These are phyloP conservation scores for Candida parachauliodes DNA, from an alignment of 805 yeast species.

Conservation along the genomic window DNA sequence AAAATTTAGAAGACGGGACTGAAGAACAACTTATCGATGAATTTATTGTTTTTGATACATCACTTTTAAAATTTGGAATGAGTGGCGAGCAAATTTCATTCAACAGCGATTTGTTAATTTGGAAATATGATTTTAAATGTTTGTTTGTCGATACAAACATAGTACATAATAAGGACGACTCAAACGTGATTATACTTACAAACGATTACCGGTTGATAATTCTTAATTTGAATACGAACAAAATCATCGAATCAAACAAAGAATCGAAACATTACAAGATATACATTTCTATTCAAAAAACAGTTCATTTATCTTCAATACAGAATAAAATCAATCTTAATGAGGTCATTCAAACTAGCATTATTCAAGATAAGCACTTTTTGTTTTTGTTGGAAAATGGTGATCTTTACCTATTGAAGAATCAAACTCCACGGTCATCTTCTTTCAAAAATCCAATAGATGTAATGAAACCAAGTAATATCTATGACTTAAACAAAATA, in stretches of 20 bases:
- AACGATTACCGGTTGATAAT: slow-evolving; percentile 26
- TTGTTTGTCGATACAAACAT: slow-evolving; percentile 19
- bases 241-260: slow-evolving; percentile 3
- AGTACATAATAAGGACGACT: neutral
- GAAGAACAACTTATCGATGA: slow-evolving; percentile 26
- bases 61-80: slow-evolving; percentile 27
- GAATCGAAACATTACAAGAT: slow-evolving; percentile 20
- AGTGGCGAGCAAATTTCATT: slow-evolving; percentile 29
- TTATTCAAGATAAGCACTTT: slow-evolving; percentile 30
- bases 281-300: slow-evolving; percentile 24
- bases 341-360: slow-evolving; percentile 19
- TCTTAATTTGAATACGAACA: slow-evolving; percentile 17
- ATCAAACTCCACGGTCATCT: slow-evolving; percentile 16
- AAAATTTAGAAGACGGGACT: slow-evolving; percentile 14
- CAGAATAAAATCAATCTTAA: slow-evolving; percentile 21
- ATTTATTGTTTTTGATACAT: slow-evolving; percentile 30
- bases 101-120: slow-evolving; percentile 36
- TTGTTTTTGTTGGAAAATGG: slow-evolving; percentile 35
- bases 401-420: slow-evolving; percentile 34
- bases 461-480: slow-evolving; percentile 18
- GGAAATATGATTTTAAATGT: slow-evolving; percentile 34
- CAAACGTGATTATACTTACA: slow-evolving; percentile 24
- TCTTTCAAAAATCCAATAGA: slow-evolving; percentile 5
- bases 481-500: slow-evolving; percentile 34
- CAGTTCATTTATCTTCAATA: slow-evolving; percentile 34